Conservation (phyloP, 495 filamentous ascomycete genomes). For the Clohesyomyces aquaticus region DNA sequence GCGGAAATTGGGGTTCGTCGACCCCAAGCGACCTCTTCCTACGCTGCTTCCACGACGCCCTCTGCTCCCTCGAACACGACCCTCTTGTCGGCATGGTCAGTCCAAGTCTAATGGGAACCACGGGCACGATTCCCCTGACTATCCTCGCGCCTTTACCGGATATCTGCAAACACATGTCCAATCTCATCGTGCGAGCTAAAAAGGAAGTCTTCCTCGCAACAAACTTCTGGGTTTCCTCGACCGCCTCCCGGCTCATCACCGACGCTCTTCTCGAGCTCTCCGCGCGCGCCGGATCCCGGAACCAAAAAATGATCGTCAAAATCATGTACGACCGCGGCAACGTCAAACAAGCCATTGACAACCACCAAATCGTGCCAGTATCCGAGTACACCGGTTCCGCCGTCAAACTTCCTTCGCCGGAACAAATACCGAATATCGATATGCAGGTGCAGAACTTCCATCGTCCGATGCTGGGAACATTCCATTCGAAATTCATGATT, state of each 20-base stretch:
- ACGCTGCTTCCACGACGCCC: conserved; percentile 67
- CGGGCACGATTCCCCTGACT: conserved; percentile 68
- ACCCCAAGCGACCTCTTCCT: conserved; percentile 70
- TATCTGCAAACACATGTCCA: conserved; percentile 72
- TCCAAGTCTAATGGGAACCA: conserved; percentile 70
- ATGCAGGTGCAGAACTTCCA: conserved; percentile 77
- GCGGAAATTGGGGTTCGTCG: conserved; percentile 69
- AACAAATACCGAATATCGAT: conserved; percentile 72
- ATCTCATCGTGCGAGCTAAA: conserved; percentile 72
- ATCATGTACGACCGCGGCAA: conserved; percentile 75
- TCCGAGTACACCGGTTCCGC: conserved; percentile 60
- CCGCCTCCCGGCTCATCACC: conserved; percentile 66
- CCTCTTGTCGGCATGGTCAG: conserved; percentile 63
- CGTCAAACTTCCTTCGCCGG: conserved; percentile 61
- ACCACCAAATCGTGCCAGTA: conserved; percentile 61
- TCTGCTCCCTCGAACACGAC: conserved; percentile 63
- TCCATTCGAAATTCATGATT: conserved; percentile 77
- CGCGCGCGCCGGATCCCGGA: conserved; percentile 61
- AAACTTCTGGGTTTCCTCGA: conserved; percentile 73
- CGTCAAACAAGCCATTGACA: conserved; percentile 64
- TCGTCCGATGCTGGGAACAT: conserved; percentile 70
- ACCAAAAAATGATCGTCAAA: conserved; percentile 66
- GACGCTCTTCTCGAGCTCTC: conserved; percentile 72
- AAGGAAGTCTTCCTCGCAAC: conserved; percentile 74
- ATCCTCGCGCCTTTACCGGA: conserved; percentile 72